Evolutionary conservation across 306 rosid genomes (phyloP).

Genomic region (Sicyos baderoa): DNA sequence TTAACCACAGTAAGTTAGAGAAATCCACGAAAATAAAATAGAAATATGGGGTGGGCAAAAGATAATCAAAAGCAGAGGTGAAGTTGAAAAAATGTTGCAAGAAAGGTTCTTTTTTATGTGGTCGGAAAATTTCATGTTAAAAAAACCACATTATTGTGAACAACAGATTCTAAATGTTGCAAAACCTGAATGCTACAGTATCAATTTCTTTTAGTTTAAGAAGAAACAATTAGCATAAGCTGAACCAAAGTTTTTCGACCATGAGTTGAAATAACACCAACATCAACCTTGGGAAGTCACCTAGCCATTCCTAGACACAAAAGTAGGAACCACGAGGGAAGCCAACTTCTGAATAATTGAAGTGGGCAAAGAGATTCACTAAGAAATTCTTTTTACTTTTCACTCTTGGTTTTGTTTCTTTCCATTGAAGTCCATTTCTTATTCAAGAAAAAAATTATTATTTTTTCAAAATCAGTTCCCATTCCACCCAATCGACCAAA

Average conservation of each 20-base stretch:
- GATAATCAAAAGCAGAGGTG: neutral
- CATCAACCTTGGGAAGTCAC: neutral
- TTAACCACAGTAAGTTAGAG: neutral
- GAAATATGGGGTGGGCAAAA: slow-evolving; percentile 2
- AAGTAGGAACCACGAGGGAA: slow-evolving; percentile 9
- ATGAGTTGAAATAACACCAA: neutral
- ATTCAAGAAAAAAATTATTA: neutral
- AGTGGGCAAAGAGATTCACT: neutral
- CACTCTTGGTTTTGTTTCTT: too few relatives aligned
- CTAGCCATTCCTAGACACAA: neutral
- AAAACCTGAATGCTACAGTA: neutral
- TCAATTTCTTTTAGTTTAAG: slow-evolving; percentile 8
- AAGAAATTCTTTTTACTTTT: too few relatives aligned
- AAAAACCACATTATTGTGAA: neutral
- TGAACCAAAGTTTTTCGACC: neutral
- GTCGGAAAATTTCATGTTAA: neutral
- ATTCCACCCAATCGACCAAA: neutral
- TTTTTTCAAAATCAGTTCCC: too few relatives aligned
- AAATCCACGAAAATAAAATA: neutral
- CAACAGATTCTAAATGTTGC: neutral
- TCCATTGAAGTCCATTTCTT: neutral
- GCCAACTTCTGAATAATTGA: neutral
- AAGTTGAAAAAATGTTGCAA: neutral
- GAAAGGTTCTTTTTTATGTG: neutral
- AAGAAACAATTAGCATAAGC: neutral